Base-by-base conservation (phyloP, 2,329 filamentous ascomycete species). In the Biscogniauxia mediterranea region DNA sequence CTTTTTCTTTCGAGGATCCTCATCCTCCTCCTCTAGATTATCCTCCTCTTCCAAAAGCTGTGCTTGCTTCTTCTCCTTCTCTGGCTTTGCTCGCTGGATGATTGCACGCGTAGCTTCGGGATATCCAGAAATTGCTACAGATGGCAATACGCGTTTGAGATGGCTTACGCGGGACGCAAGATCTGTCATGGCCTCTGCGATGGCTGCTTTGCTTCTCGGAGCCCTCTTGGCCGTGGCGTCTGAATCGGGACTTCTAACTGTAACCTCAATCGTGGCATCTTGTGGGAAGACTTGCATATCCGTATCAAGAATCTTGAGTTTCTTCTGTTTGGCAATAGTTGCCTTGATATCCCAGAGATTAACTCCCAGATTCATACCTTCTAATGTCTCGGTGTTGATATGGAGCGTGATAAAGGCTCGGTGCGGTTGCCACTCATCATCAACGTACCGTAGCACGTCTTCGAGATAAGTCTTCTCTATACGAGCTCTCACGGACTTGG, bases 391-490 rank as follows among this genome's bases (percentile, higher is more conserved):
- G 71, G 86, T 87, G 74, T 98, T 92, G 64, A 99, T 86, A 66
- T 90, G 87, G 70, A 98, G 85, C 51, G 90, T 88, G 60, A 99
- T 84, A 66, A 89, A 93, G 49, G 89, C 89, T 49, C 87, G 85
- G 51, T 88, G 85, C 0, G 85, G 83, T n/a, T 89, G 88, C 91
- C 93, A 98, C 66, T 91, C 89, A 67, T 97, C 93, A 71, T 97
- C 92, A 32, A 97, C 85, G 68, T 87, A 95, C 55, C 85, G 83
- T 61, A 96, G 86, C 52, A 90, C 82, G 70, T 99, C 95, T 19
- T 88, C 86, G 13, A 99, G 81, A 70, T 89, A 97, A 0, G 94
- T 97, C 82, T 97, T 97, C 76, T 98, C 94, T 60, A 99, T 96
- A 53, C 93, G 88, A 17, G 89, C 92, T 77, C 98, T 96, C 68